Evolutionary conservation across 1,139 yeast species (phyloP).

Genomic region (Geotrichum carabidarum): DNA sequence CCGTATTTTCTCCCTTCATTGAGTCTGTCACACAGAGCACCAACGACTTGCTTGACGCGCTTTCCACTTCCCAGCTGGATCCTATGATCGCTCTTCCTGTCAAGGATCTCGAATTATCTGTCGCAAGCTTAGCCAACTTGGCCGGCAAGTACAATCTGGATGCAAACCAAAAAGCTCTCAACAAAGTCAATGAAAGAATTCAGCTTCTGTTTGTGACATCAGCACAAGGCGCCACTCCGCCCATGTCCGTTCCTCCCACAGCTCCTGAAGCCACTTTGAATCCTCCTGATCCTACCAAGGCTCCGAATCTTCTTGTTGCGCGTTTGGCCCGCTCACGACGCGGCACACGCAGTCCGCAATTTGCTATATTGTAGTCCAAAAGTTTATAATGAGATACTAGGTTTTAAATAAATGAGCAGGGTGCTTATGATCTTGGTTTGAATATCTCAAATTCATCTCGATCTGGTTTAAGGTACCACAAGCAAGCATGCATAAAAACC

Average conservation of each 20-base stretch:
- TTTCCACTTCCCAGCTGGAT: slow-evolving; percentile 23
- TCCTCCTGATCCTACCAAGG: background rate
- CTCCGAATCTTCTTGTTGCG: background rate
- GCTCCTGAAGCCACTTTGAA: background rate
- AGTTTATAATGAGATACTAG: too few species aligned
- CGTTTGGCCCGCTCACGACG: background rate
- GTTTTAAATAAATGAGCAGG: too few species aligned
- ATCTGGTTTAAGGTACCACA: too few species aligned
- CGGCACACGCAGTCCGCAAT: too few species aligned
- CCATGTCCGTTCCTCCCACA: background rate
- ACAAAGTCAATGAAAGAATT: slow-evolving; percentile 20
- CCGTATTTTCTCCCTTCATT: slow-evolving; percentile 31
- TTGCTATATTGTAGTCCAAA: too few species aligned
- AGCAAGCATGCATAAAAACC: too few species aligned
- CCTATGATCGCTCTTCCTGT: slow-evolving; percentile 18
- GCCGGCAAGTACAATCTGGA: slow-evolving; percentile 18
- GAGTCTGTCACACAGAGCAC: slow-evolving; percentile 36
- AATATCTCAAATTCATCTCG: too few species aligned
- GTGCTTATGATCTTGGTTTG: too few species aligned
- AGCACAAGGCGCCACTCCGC: background rate
- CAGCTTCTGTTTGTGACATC: slow-evolving; percentile 14
- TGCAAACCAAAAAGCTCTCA: slow-evolving; percentile 18
- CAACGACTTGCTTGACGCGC: slow-evolving; percentile 31
- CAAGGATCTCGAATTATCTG: slow-evolving; percentile 22
- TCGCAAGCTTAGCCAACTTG: slow-evolving; percentile 19